Evolutionary conservation across 805 yeast genomes (phyloP).

Genomic region (Schizosaccharomyces pombe): DNA sequence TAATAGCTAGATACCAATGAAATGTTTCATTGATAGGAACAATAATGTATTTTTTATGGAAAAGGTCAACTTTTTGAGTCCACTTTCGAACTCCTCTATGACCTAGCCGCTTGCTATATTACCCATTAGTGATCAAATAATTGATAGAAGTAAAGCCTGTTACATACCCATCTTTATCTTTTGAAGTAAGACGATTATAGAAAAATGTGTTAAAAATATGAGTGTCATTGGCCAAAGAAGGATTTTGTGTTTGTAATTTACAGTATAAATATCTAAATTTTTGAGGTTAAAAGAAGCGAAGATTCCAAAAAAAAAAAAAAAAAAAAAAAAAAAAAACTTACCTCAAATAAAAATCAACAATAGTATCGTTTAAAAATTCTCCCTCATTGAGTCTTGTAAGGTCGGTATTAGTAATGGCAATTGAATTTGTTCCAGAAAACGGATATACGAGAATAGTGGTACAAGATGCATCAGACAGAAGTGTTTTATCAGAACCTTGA

Average conservation of each 20-base stretch:
- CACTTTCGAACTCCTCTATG: conserved; percentile 51
- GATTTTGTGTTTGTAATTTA: background rate
- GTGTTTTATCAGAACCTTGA: background rate
- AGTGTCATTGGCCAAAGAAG: conserved; percentile 17
- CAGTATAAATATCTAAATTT: background rate
- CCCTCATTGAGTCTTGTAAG: conserved; percentile 55
- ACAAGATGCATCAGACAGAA: background rate
- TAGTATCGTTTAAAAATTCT: conserved; percentile 73
- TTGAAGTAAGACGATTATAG: conserved; percentile 31
- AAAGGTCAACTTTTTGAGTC: conserved; percentile 46
- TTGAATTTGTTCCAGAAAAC: conserved; percentile 10
- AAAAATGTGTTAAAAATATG: conserved; percentile 65
- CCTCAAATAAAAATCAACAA: conserved; percentile 57
- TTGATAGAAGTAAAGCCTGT: background rate
- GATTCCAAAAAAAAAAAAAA: background rate
- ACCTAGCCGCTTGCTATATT: conserved; percentile 14
- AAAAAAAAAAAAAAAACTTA: background rate
- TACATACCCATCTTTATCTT: conserved; percentile 6
- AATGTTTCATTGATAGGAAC: conserved; percentile 58
- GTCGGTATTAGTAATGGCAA: conserved; percentile 43
- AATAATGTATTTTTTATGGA: conserved; percentile 34
- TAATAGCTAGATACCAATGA: conserved; percentile 76
- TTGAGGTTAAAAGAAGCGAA: no score
- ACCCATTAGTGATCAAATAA: background rate
- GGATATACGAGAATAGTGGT: background rate